phyloP scores from a whole-genome alignment of 2,329 filamentous ascomycete genomes.

The Microascus cirrosus region DNA sequence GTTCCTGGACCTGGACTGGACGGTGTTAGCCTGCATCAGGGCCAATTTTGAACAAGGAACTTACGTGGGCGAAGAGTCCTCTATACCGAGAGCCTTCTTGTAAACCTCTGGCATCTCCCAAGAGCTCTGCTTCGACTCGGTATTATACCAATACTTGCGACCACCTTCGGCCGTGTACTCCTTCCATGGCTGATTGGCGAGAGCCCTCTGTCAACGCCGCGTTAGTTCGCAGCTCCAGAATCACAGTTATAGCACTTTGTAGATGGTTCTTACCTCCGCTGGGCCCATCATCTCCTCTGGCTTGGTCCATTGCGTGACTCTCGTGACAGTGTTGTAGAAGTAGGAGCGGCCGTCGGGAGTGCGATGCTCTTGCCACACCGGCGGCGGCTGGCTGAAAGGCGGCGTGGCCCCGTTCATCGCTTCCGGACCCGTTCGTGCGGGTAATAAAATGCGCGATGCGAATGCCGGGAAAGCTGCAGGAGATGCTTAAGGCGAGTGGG shows the following conservation, averaged over 20 bases:
- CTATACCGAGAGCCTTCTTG: constrained; percentile 59
- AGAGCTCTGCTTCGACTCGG: constrained; percentile 79
- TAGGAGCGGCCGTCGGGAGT: constrained; percentile 76
- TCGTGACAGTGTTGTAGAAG: constrained; percentile 81
- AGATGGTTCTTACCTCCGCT: constrained; percentile 52
- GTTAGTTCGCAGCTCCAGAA: not conserved
- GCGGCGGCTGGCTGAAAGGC: constrained; percentile 35
- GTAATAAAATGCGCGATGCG: not conserved
- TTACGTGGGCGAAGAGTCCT: constrained; percentile 33
- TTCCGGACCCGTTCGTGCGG: not conserved
- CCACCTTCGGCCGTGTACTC: constrained; percentile 82
- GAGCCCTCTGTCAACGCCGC: constrained; percentile 48
- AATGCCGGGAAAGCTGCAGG: not conserved
- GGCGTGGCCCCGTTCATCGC: constrained; percentile 47
- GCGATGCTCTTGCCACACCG: constrained; percentile 70
- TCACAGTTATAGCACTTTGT: not conserved
- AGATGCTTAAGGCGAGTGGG: not conserved
- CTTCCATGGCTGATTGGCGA: constrained; percentile 80
- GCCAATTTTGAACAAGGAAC: constrained; percentile 8
- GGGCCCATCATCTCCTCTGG: constrained; percentile 79
- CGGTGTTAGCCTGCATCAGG: constrained; percentile 4
- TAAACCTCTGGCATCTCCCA: constrained; percentile 90
- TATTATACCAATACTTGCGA: constrained; percentile 91
- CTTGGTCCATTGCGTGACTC: constrained; percentile 88
- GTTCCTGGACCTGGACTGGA: constrained; percentile 21